Conservation (phyloP, 148 eudicot genomes). For the Vaccinium darrowii region DNA sequence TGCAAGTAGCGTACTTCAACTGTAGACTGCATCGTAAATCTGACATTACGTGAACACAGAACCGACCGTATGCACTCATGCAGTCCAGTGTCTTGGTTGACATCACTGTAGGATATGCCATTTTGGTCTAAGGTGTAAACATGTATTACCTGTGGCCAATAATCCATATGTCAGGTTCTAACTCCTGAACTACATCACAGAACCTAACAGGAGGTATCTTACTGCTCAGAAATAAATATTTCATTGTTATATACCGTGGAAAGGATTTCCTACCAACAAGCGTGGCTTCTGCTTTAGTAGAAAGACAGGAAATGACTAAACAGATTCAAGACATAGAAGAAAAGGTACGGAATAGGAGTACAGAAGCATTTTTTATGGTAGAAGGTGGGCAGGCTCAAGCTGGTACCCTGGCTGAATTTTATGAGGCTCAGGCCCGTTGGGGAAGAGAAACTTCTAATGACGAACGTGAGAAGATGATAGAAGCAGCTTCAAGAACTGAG, state of each 20-base stretch:
- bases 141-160: not conserved
- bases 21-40: not conserved
- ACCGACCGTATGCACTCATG: not conserved
- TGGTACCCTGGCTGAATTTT: conserved; percentile 95
- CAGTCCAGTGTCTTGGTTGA: not conserved
- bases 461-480: conserved; percentile 67
- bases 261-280: conserved; percentile 85
- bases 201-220: conserved; percentile 86
- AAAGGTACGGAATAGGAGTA: conserved; percentile 49
- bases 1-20: not conserved
- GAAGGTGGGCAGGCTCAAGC: conserved; percentile 57
- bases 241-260: conserved; percentile 86
- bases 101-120: not conserved
- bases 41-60: not conserved
- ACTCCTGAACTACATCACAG: conserved; percentile 42
- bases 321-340: conserved; percentile 87
- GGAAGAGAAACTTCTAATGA: conserved; percentile 72
- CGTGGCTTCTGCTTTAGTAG: conserved; percentile 80
- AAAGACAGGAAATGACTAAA: conserved; percentile 87
- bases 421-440: conserved; percentile 94
- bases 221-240: conserved; percentile 88
- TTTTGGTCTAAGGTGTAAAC: too few species aligned
- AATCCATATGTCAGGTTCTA: conserved; percentile 15
- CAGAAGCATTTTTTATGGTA: conserved; percentile 33
- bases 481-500: conserved; percentile 68